These are phyloP conservation scores for Strigomonas culicis DNA, from an alignment of 208 protist genomes.

Conservation along the genomic window DNA sequence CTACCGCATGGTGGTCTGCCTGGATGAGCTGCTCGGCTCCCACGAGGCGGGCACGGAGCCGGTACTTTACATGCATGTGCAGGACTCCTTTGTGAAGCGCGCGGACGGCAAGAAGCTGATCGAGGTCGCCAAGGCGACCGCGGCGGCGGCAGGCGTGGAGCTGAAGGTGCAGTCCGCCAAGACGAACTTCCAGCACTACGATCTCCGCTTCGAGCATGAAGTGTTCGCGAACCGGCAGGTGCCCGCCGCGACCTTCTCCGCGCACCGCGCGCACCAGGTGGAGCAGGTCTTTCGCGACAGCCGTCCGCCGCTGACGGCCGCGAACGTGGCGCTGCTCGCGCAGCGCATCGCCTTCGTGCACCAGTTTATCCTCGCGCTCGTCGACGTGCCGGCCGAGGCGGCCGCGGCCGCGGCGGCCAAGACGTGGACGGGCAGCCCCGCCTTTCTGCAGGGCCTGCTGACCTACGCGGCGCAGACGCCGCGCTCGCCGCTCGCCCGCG, in stretches of 20 bases:
- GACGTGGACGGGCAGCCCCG: slow-evolving; percentile 36
- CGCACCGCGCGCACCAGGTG: slow-evolving; percentile 34
- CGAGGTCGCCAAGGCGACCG: slow-evolving; percentile 39
- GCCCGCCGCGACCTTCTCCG: slow-evolving; percentile 69
- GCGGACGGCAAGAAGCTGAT: slow-evolving; percentile 41
- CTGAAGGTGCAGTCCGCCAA: slow-evolving; percentile 55
- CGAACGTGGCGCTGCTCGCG: slow-evolving; percentile 21
- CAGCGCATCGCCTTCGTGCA: slow-evolving; percentile 61
- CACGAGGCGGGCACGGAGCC: slow-evolving; percentile 1
- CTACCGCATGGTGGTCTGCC: slow-evolving; percentile 49
- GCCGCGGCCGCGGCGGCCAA: background rate
- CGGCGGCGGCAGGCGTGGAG: slow-evolving; percentile 31
- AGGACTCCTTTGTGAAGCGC: slow-evolving; percentile 52
- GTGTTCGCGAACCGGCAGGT: slow-evolving; percentile 69
- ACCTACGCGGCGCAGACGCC: slow-evolving; percentile 29
- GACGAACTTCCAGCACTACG: slow-evolving; percentile 82
- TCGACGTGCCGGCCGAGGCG: slow-evolving; percentile 14
- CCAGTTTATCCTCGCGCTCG: slow-evolving; percentile 38
- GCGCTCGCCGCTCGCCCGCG: slow-evolving; percentile 41
- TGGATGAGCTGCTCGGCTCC: slow-evolving; percentile 63
- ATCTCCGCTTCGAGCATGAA: slow-evolving; percentile 85
- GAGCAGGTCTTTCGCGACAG: slow-evolving; percentile 70
- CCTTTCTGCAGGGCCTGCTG: slow-evolving; percentile 59
- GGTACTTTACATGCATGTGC: slow-evolving; percentile 74
- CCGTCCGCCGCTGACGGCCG: slow-evolving; percentile 20